Conservation (phyloP, 2,329 filamentous ascomycete genomes). For the Alternaria brassicae region DNA sequence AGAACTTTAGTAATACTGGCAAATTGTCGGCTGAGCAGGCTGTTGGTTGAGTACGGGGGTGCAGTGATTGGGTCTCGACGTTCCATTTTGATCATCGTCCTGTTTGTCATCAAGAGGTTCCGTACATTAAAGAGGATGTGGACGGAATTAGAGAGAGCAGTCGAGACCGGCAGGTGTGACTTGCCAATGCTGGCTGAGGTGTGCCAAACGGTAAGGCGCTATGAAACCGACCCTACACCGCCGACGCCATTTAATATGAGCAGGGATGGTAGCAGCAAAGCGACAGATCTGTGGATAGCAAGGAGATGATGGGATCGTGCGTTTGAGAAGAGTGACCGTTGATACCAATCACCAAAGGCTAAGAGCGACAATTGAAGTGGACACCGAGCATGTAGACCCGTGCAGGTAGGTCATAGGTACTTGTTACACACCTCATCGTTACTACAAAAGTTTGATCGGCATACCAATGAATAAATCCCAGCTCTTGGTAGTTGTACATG, state of each 20-base stretch:
- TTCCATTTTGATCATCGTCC: constrained; percentile 1
- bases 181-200: not conserved
- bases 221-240: not conserved
- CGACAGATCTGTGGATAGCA: not conserved
- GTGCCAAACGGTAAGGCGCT: constrained; percentile 6
- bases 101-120: constrained; percentile 3
- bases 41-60: constrained; percentile 2
- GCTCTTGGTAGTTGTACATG: not conserved
- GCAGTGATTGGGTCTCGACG: not conserved
- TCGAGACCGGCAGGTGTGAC: not conserved
- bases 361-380: not conserved
- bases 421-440: not conserved
- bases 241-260: not conserved
- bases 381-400: not conserved
- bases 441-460: not conserved
- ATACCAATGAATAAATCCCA: not conserved
- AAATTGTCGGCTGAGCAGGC: constrained; percentile 23
- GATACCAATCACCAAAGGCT: not conserved
- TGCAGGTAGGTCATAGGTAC: not conserved
- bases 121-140: not conserved
- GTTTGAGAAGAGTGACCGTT: not conserved
- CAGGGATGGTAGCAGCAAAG: not conserved
- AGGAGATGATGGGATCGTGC: not conserved
- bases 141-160: not conserved
- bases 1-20: constrained; percentile 28